A percentile compares a stretch with the other conserved stretches of the same genome.
Evolutionary conservation across 257 asterid genomes (phyloP).

Genomic region (Rubia yunnanensis): DNA sequence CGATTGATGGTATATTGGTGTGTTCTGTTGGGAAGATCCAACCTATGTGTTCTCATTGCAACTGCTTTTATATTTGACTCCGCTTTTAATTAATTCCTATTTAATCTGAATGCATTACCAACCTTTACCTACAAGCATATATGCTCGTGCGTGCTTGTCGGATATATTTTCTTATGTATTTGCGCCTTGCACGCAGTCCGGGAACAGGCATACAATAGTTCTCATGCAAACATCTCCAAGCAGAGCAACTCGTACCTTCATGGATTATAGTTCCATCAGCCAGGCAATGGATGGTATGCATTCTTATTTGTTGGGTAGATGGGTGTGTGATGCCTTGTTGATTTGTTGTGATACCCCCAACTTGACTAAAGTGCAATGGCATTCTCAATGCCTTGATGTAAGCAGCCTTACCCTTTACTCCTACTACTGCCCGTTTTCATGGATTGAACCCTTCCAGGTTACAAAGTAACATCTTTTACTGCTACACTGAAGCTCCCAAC

Average conservation of each 20-base stretch:
- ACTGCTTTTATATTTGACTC: no score
- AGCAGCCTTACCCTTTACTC: no score
- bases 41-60: no score
- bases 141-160: no score
- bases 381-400: no score
- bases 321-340: no score
- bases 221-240: constrained; percentile 79
- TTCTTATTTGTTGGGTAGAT: background rate
- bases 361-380: background rate
- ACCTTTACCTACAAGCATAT: no score
- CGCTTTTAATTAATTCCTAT: no score
- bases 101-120: no score
- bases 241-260: constrained; percentile 88
- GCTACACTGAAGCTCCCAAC: no score
- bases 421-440: background rate
- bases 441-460: background rate
- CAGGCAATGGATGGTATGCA: constrained; percentile 90
- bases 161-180: background rate
- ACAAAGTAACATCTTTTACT: background rate
- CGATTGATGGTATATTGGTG: no score
- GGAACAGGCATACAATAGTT: constrained; percentile 73
- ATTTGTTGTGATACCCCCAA: background rate
- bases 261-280: constrained; percentile 75
- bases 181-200: constrained; percentile 46
- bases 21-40: no score